phyloP scores from a whole-genome alignment of 768 basidiomycete species.

The Boletus reticulatus region DNA sequence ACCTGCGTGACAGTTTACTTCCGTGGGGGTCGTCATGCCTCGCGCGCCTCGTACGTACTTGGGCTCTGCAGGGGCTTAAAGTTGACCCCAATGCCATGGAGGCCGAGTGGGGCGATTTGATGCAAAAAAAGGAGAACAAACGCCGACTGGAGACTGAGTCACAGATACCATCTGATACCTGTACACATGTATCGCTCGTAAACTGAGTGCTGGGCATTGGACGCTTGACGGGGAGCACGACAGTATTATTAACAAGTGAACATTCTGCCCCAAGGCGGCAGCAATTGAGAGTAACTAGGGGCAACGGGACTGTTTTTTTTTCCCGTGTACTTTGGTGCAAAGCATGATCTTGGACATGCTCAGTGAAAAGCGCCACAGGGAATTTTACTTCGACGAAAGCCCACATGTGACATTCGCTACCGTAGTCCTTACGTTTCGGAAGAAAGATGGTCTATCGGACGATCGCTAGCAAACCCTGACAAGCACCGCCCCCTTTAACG shows the following conservation, averaged over 20 bases:
- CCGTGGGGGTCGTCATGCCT: slow-evolving; percentile 7
- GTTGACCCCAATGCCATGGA: slow-evolving; percentile 1
- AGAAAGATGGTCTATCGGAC: not conserved
- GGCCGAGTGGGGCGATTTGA: not conserved
- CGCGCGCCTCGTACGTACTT: slow-evolving; percentile 11
- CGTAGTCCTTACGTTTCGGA: slow-evolving; percentile 5
- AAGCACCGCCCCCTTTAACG: slow-evolving; percentile 20
- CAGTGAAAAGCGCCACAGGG: not conserved
- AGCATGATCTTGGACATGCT: not conserved
- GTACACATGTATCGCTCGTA: no score
- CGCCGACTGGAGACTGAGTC: slow-evolving; percentile 8
- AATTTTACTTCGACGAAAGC: not conserved
- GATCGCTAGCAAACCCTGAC: slow-evolving; percentile 4
- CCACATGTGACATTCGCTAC: no score
- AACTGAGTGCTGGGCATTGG: not conserved
- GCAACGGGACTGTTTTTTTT: not conserved
- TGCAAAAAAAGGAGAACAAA: not conserved
- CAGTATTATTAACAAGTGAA: slow-evolving; percentile 11
- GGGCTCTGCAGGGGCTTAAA: slow-evolving; percentile 1
- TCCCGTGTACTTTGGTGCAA: not conserved
- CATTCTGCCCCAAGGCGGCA: slow-evolving; percentile 8
- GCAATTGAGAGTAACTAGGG: not conserved
- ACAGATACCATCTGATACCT: slow-evolving; percentile 2
- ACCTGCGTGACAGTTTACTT: slow-evolving; percentile 6
- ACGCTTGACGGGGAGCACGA: not conserved